A percentile compares a stretch with the other conserved stretches of the same genome.
Conservation (phyloP, 2,329 filamentous ascomycete species). For the Colletotrichum endophyticum region DNA sequence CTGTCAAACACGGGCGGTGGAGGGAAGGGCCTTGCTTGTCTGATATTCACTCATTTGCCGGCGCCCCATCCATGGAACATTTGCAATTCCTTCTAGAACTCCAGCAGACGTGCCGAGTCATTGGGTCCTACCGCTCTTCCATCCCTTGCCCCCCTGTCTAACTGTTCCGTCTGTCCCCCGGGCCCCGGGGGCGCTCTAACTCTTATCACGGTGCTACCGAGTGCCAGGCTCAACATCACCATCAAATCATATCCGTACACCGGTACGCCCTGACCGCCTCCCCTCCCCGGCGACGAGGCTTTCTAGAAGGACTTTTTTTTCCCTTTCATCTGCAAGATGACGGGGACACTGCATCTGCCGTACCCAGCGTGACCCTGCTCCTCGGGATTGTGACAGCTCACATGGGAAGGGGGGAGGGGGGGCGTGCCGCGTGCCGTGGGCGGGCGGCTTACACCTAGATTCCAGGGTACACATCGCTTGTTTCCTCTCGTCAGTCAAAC, state of each 20-base stretch:
- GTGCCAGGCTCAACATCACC: not conserved
- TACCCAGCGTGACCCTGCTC: constrained; percentile 2
- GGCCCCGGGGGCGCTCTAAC: not conserved
- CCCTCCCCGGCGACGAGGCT: not conserved
- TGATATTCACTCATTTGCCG: constrained; percentile 8
- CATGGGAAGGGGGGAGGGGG: not conserved
- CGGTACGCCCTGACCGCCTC: not conserved
- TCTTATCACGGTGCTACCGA: constrained; percentile 10
- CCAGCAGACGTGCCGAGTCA: constrained; percentile 3
- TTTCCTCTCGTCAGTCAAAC: constrained; percentile 11
- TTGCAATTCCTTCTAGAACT: constrained; percentile 6
- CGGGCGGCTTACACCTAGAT: not conserved
- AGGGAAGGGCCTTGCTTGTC: not conserved
- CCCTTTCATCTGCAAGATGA: not conserved
- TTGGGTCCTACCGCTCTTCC: not conserved
- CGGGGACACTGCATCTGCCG: not conserved
- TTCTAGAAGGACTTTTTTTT: not conserved
- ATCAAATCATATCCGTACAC: not conserved
- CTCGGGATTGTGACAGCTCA: constrained; percentile 18
- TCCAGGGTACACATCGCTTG: constrained; percentile 23
- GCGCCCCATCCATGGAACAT: constrained; percentile 6
- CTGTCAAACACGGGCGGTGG: constrained; percentile 4
- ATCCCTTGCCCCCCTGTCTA: not conserved
- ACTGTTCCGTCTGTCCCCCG: not conserved
- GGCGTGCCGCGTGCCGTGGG: not conserved